A percentile compares a stretch with the other conserved stretches of the same genome.
Conservation (phyloP, 441 rosid species). For the Sinapis alba region DNA sequence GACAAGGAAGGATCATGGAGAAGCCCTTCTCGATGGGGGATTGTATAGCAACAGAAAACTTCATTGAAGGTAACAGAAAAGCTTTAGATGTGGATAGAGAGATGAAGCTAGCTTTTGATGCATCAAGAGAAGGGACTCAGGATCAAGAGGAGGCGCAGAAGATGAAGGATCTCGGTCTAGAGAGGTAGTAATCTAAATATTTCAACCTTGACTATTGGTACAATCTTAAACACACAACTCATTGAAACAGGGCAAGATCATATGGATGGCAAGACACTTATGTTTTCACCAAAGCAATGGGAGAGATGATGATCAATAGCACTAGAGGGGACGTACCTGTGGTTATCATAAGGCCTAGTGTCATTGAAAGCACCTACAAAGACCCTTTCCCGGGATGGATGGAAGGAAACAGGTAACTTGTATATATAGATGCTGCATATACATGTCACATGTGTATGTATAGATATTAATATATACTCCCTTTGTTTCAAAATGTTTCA, state of each 20-base stretch:
- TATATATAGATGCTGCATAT: not conserved
- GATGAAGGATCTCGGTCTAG: conserved; percentile 81
- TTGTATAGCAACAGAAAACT: conserved; percentile 66
- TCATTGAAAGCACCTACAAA: conserved; percentile 83
- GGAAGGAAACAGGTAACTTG: conserved; percentile 84
- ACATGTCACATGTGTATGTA: not conserved
- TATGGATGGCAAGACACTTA: conserved; percentile 96
- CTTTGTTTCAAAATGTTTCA: no score
- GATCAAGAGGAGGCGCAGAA: conserved; percentile 52
- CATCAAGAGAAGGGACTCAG: conserved; percentile 40
- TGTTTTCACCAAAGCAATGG: conserved; percentile 98
- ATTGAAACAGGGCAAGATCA: conserved; percentile 69
- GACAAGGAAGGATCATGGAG: conserved; percentile 86
- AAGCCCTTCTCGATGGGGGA: conserved; percentile 76
- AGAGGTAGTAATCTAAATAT: conserved; percentile 49
- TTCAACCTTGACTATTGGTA: not conserved
- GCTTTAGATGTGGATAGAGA: conserved; percentile 66
- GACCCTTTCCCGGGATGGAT: conserved; percentile 99
- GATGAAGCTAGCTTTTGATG: conserved; percentile 54
- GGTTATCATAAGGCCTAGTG: conserved; percentile 82
- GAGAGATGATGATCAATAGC: conserved; percentile 85
- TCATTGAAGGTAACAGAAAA: conserved; percentile 39
- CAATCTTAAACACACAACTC: not conserved
- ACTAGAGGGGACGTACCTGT: conserved; percentile 81
- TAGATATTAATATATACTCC: not conserved